These are phyloP conservation scores for Cerioporus squamosus DNA, from an alignment of 1,284 basidiomycete species.

Conservation along the genomic window DNA sequence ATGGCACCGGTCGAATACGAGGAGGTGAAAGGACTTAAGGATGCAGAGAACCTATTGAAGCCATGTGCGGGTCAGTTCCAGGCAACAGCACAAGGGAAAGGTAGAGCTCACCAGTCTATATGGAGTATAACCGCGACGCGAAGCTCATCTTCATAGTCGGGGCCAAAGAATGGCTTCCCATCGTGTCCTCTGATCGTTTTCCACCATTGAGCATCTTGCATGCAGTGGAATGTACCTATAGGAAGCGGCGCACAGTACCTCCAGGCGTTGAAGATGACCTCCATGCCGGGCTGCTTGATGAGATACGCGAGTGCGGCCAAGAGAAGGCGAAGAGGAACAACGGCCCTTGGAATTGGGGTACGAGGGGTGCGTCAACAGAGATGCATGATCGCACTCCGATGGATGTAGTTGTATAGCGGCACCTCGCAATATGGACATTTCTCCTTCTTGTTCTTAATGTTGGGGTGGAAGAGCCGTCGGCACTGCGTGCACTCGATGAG, in stretches of 20 bases:
- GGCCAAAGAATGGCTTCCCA: slow-evolving; percentile 15
- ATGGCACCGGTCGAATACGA: too few relatives aligned
- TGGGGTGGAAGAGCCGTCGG: slow-evolving; percentile 16
- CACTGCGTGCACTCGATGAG: slow-evolving; percentile 28
- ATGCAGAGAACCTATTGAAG: too few relatives aligned
- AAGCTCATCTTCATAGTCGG: slow-evolving; percentile 6
- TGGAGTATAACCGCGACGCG: slow-evolving; percentile 17
- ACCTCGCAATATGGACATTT: not conserved
- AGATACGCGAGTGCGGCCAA: slow-evolving; percentile 9
- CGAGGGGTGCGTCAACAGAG: not conserved
- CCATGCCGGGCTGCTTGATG: slow-evolving; percentile 1
- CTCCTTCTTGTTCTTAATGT: not conserved
- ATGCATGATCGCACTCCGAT: not conserved
- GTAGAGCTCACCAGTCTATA: slow-evolving; percentile 18
- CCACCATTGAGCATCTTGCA: not conserved
- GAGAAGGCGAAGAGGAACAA: slow-evolving; percentile 7
- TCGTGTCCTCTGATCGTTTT: too few relatives aligned
- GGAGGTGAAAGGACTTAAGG: too few relatives aligned
- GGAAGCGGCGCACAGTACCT: not conserved
- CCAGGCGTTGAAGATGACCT: not conserved
- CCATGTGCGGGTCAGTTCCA: too few relatives aligned
- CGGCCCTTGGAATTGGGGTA: slow-evolving; percentile 2
- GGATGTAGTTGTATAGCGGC: not conserved
- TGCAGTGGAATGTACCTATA: not conserved
- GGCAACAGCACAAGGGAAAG: not conserved